Base-by-base conservation (phyloP, 2,329 filamentous ascomycete species). In the Penicillium sp. region DNA sequence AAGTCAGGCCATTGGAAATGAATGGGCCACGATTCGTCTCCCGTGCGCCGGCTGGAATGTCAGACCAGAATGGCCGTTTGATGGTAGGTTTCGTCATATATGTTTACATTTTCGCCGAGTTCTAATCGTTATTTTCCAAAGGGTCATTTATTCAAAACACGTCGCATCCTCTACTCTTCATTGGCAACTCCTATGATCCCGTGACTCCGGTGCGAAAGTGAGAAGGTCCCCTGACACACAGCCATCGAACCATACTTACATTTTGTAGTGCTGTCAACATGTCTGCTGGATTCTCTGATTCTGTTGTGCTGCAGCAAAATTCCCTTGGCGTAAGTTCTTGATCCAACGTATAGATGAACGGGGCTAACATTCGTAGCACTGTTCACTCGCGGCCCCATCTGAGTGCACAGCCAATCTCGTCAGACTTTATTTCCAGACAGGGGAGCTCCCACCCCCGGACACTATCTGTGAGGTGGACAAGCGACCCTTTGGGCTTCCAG, bases 111-210 rank as follows among this genome's bases (percentile, higher is more conserved):
- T 26, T 45, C 18, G 31, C 27, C 8, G 6, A 27, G 18, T 6
- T n/a, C 31, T 37, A 9, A 25, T 11, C 9, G 4, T 12, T 33
- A 2, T 22, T 6, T 5, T 4, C 14, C 7, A 18, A 35, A 49
- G 46, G 46, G 6, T 49, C 46, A 22, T 49, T 49, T 20, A 15
- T 49, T 40, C 46, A 49, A 27, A 40, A 40, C 15, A 49, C 46
- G 20, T 49, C 46, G 2, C 46, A 49, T 25, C 46, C 46, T n/a
- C 31, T 49, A 26, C 46, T 49, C 22, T 49, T 49, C 14, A 49
- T 49, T 20, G 46, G 46, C n/a, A 49, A 49, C 22, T 26, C 31
- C 4, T 49, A 18, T 20, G 46, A 49, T 15, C 46, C 46, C 18
- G 46, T 49, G 31, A 49, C 46, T 7, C 46, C 46, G 5, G 4